phyloP scores from a whole-genome alignment of 768 basidiomycete species.

The Suillus subalutaceus region DNA sequence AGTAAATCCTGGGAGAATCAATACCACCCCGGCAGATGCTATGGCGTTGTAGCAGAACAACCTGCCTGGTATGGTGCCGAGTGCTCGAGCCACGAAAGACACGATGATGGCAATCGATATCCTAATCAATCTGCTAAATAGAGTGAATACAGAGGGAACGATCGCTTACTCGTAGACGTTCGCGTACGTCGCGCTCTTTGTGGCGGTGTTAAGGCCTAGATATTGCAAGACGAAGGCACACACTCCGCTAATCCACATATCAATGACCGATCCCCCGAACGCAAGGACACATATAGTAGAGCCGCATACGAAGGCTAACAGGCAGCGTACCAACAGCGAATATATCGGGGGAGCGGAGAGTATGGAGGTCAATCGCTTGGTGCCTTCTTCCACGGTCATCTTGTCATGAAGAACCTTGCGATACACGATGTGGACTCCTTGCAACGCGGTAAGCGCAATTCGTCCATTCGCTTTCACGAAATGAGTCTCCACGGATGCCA shows the following conservation, averaged over 20 bases:
- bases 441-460: constrained; percentile 80
- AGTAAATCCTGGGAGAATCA: constrained; percentile 88
- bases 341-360: constrained; percentile 71
- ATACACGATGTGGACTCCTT: constrained; percentile 83
- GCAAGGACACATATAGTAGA: constrained; percentile 82
- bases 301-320: constrained; percentile 75
- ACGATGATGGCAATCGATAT: constrained; percentile 85
- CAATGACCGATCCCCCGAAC: constrained; percentile 79
- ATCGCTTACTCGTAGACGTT: constrained; percentile 88
- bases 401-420: constrained; percentile 85
- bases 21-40: constrained; percentile 87
- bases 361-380: constrained; percentile 63
- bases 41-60: constrained; percentile 90
- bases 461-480: constrained; percentile 84
- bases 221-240: constrained; percentile 75
- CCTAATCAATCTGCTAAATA: constrained; percentile 39
- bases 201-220: constrained; percentile 79
- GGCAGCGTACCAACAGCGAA: constrained; percentile 64
- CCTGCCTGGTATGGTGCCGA: constrained; percentile 74
- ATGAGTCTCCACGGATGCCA: constrained; percentile 74
- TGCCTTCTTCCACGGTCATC: constrained; percentile 74
- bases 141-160: not conserved
- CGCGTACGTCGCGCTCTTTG: constrained; percentile 89
- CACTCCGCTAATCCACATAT: constrained; percentile 79
- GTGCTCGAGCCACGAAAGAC: constrained; percentile 76